phyloP scores from a whole-genome alignment of 192 early-diverging fungal genomes.

The Coemansia guatemalensis region DNA sequence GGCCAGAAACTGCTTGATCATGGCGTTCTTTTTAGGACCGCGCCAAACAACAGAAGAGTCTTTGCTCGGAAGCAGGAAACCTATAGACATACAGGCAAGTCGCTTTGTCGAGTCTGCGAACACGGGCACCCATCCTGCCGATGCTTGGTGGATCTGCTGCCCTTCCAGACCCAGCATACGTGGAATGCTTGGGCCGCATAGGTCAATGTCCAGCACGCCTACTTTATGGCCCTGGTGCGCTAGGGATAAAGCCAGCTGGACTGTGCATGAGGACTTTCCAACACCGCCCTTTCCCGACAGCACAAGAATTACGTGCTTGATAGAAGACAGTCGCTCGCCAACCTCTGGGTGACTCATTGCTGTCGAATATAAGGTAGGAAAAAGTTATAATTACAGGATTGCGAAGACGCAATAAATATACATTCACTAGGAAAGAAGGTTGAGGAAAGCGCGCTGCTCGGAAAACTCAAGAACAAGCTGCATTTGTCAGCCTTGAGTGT shows the following conservation, averaged over 20 bases:
- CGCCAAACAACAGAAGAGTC: slow-evolving; percentile 97
- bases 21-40: slow-evolving; percentile 98
- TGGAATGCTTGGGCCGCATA: slow-evolving; percentile 96
- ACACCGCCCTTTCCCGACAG: slow-evolving; percentile 99
- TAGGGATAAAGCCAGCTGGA: slow-evolving; percentile 77
- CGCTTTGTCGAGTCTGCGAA: slow-evolving; percentile 66
- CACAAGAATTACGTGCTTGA: slow-evolving; percentile 91
- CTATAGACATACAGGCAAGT: slow-evolving; percentile 93
- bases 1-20: slow-evolving; percentile 96
- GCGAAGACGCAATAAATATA: slow-evolving; percentile 3
- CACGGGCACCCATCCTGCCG: slow-evolving; percentile 84
- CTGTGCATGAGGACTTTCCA: slow-evolving; percentile 91
- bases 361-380: not conserved
- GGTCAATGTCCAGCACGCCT: slow-evolving; percentile 94
- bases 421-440: not conserved
- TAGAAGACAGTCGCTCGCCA: slow-evolving; percentile 44
- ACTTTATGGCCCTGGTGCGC: slow-evolving; percentile 67
- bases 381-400: not conserved
- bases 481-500: not conserved
- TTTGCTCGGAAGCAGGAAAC: slow-evolving; percentile 84
- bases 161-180: slow-evolving; percentile 93
- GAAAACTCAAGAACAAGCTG: not conserved
- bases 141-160: slow-evolving; percentile 86
- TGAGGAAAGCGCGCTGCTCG: slow-evolving; percentile 1
- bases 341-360: slow-evolving; percentile 45